A percentile compares a stretch with the other conserved stretches of the same genome.
These are phyloP conservation scores for Tephrocybe sp. DNA, from an alignment of 768 basidiomycete species.

Conservation along the genomic window DNA sequence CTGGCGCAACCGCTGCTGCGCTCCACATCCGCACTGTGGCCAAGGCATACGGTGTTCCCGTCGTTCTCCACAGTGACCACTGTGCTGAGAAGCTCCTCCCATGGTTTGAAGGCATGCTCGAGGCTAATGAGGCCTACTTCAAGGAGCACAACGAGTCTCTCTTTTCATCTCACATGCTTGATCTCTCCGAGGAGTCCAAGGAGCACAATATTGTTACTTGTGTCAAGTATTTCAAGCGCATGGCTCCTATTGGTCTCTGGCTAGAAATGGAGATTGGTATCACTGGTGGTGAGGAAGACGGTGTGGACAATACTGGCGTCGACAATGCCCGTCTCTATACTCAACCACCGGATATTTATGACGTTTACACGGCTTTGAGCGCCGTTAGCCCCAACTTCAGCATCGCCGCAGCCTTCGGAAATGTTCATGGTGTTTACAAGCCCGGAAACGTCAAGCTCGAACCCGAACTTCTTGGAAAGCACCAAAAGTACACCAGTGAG, in stretches of 20 bases:
- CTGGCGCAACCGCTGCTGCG: slow-evolving; percentile 91
- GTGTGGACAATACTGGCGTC: slow-evolving; percentile 95
- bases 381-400: slow-evolving; percentile 90
- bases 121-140: slow-evolving; percentile 91
- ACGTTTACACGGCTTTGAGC: slow-evolving; percentile 80
- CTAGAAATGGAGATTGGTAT: slow-evolving; percentile 99
- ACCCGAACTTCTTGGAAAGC: slow-evolving; percentile 88
- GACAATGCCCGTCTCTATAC: slow-evolving; percentile 96
- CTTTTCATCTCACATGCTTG: slow-evolving; percentile 98
- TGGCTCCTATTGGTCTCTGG: slow-evolving; percentile 91
- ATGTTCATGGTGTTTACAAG: slow-evolving; percentile 99
- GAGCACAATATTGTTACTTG: slow-evolving; percentile 95
- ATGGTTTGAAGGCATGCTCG: slow-evolving; percentile 99
- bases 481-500: slow-evolving; percentile 73
- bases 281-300: slow-evolving; percentile 99
- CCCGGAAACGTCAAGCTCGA: slow-evolving; percentile 95
- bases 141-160: slow-evolving; percentile 83
- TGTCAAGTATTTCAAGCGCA: slow-evolving; percentile 91
- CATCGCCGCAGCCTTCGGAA: slow-evolving; percentile 97
- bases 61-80: slow-evolving; percentile 97
- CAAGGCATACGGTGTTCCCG: slow-evolving; percentile 91
- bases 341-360: slow-evolving; percentile 94
- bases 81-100: slow-evolving; percentile 97
- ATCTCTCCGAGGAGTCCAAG: slow-evolving; percentile 89
- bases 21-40: slow-evolving; percentile 87